phyloP scores from a whole-genome alignment of 345 rosid species.

The Excoecaria agallocha region DNA sequence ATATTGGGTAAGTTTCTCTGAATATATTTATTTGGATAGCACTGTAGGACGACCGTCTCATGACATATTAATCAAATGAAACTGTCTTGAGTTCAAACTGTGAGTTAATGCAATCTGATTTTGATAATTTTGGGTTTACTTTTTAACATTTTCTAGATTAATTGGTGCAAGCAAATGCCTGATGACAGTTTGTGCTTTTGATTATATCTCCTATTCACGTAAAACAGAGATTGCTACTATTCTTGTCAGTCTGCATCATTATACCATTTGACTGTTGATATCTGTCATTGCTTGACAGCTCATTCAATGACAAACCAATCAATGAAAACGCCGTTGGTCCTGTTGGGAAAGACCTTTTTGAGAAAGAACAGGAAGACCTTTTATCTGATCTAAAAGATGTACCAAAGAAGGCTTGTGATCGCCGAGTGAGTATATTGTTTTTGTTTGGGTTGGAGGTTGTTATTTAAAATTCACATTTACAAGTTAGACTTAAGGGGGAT shows the following conservation, averaged over 20 bases:
- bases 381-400: conserved; percentile 82
- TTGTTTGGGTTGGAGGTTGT: neutral
- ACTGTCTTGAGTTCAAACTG: no score
- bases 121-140: neutral
- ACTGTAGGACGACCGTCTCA: neutral
- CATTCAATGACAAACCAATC: conserved; percentile 91
- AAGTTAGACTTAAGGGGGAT: neutral
- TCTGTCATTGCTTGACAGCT: conserved; percentile 45
- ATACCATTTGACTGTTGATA: conserved; percentile 9
- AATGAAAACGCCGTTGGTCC: conserved; percentile 77
- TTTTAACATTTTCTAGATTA: no score
- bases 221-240: conserved; percentile 12
- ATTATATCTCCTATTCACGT: no score
- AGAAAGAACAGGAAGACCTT: conserved; percentile 93
- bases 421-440: conserved; percentile 62
- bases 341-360: conserved; percentile 83
- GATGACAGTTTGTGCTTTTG: no score
- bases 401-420: conserved; percentile 98
- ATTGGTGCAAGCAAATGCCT: no score
- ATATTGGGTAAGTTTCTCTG: conserved; percentile 65
- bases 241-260: neutral
- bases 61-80: neutral
- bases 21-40: neutral
- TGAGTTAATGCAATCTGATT: neutral
- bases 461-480: neutral